A percentile compares a stretch with the other conserved stretches of the same genome.
These are phyloP conservation scores for Kuraishia cidri DNA, from an alignment of 805 yeast genomes.

Conservation along the genomic window DNA sequence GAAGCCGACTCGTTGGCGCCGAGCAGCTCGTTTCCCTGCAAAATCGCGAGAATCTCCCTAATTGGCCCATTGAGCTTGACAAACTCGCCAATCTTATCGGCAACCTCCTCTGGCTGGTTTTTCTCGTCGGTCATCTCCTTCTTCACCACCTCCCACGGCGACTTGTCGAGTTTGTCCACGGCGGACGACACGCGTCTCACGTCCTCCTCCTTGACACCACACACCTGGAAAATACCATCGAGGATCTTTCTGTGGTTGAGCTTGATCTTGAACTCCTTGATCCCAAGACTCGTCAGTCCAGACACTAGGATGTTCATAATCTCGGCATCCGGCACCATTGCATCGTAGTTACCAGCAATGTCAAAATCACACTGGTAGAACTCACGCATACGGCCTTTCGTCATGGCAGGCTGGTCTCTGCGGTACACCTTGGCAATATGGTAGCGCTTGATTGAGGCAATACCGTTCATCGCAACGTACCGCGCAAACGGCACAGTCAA, in stretches of 20 bases:
- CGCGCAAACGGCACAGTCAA: slow-evolving; percentile 98
- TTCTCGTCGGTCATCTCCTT: slow-evolving; percentile 90
- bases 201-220: slow-evolving; percentile 92
- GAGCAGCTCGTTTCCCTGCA: slow-evolving; percentile 51
- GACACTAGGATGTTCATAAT: slow-evolving; percentile 72
- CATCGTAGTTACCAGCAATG: slow-evolving; percentile 86
- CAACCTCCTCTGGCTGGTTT: slow-evolving; percentile 84
- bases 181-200: slow-evolving; percentile 91
- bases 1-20: slow-evolving; percentile 63
- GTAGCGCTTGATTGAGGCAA: slow-evolving; percentile 83
- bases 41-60: slow-evolving; percentile 44
- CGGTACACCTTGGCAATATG: slow-evolving; percentile 98
- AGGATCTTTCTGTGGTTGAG: slow-evolving; percentile 91
- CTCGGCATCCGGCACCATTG: slow-evolving; percentile 97
- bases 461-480: slow-evolving; percentile 91
- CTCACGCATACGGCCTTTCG: slow-evolving; percentile 99
- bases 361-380: slow-evolving; percentile 99
- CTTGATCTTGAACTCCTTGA: slow-evolving; percentile 83
- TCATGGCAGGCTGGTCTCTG: slow-evolving; percentile 99
- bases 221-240: slow-evolving; percentile 91
- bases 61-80: slow-evolving; percentile 81
- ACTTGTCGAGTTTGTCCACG: slow-evolving; percentile 92
- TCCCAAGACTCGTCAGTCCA: slow-evolving; percentile 78
- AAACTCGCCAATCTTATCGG: slow-evolving; percentile 86
- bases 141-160: slow-evolving; percentile 92